phyloP scores from a whole-genome alignment of 2,329 filamentous ascomycete genomes.

The Plenodomus lindquistii region DNA sequence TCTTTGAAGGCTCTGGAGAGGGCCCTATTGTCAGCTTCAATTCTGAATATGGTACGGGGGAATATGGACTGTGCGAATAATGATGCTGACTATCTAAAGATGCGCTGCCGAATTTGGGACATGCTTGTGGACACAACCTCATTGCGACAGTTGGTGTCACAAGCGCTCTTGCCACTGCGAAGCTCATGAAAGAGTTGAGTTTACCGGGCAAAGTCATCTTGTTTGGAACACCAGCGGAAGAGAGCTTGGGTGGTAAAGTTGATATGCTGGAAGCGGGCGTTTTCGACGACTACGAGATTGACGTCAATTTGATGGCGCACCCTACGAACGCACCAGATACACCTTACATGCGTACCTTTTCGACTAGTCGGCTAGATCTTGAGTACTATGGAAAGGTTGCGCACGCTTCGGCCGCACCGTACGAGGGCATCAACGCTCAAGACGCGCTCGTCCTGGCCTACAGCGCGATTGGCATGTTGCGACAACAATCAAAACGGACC shows the following conservation, averaged over 20 bases:
- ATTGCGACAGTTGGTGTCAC: slow-evolving; percentile 47
- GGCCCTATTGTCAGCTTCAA: slow-evolving; percentile 54
- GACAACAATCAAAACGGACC: slow-evolving; percentile 15
- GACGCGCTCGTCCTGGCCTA: slow-evolving; percentile 22
- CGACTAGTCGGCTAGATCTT: slow-evolving; percentile 13
- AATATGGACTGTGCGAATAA: slow-evolving; percentile 10
- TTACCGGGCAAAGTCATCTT: slow-evolving; percentile 44
- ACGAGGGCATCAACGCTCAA: slow-evolving; percentile 30
- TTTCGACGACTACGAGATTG: slow-evolving; percentile 37
- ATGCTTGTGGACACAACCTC: slow-evolving; percentile 53
- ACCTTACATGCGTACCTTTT: slow-evolving; percentile 56
- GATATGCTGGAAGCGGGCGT: slow-evolving; percentile 50
- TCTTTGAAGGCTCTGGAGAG: slow-evolving; percentile 26
- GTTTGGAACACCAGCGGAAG: slow-evolving; percentile 53
- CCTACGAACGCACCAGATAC: slow-evolving; percentile 37
- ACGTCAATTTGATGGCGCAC: slow-evolving; percentile 35
- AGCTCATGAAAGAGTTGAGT: slow-evolving; percentile 29
- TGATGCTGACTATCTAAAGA: slow-evolving; percentile 33
- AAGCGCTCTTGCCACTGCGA: slow-evolving; percentile 44
- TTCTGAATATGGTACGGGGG: slow-evolving; percentile 16
- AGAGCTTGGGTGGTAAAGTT: slow-evolving; percentile 52
- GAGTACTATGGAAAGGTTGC: slow-evolving; percentile 15
- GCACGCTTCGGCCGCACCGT: slow-evolving; percentile 40
- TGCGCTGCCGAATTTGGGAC: slow-evolving; percentile 47
- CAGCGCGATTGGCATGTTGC: slow-evolving; percentile 13